These are phyloP conservation scores for Sphaerulina musiva DNA, from an alignment of 2,329 filamentous ascomycete genomes.

Conservation along the genomic window DNA sequence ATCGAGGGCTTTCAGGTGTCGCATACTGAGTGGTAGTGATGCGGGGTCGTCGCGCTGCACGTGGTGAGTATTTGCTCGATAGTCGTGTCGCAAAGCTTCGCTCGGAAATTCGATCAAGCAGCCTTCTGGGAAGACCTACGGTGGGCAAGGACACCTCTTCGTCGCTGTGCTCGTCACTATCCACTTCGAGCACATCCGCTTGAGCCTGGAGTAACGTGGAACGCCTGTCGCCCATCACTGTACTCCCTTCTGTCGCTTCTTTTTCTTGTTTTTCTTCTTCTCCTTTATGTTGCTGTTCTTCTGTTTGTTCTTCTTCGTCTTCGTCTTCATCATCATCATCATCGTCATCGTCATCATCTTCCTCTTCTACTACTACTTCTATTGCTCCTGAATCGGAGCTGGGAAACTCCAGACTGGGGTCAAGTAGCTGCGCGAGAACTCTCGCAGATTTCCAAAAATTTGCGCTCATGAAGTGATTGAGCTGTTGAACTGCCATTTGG, in stretches of 20 bases:
- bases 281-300: not conserved
- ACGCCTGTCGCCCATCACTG: too few species aligned
- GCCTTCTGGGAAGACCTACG: conserved; percentile 18
- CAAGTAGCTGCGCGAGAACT: conserved; percentile 21
- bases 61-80: conserved; percentile 19
- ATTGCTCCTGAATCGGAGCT: not conserved
- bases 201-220: conserved; percentile 1
- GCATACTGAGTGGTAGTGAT: conserved; percentile 25
- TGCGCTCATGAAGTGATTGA: conserved; percentile 69
- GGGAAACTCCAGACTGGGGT: conserved; percentile 7
- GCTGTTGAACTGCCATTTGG: conserved; percentile 60
- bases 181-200: conserved; percentile 11
- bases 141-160: conserved; percentile 18
- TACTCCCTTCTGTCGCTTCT: too few species aligned
- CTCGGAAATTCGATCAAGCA: conserved; percentile 15
- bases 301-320: not conserved
- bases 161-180: conserved; percentile 20
- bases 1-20: conserved; percentile 37
- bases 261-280: too few species aligned
- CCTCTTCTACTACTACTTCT: not conserved
- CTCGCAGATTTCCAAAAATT: conserved; percentile 55
- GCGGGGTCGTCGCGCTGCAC: conserved; percentile 17
- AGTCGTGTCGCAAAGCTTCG: not conserved
- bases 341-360: not conserved
- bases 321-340: conserved; percentile 11